Conservation (phyloP, 2,329 filamentous ascomycete species). For the Venturia aucupariae region DNA sequence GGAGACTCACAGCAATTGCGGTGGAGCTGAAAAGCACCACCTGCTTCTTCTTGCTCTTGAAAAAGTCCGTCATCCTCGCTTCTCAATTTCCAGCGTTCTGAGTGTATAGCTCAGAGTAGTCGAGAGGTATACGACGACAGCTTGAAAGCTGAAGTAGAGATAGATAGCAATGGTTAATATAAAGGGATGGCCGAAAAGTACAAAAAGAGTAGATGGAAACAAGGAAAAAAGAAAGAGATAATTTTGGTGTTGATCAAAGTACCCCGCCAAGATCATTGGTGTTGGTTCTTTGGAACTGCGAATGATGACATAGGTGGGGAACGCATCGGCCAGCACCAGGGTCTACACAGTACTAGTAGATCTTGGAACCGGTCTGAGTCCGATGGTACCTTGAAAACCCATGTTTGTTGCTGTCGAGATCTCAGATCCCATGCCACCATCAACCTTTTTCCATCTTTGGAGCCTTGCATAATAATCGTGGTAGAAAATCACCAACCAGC, state of each 20-base stretch:
- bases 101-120: background rate
- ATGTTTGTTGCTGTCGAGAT: background rate
- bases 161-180: background rate
- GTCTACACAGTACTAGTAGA: too few relatives aligned
- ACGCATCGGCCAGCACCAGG: background rate
- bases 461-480: too few relatives aligned
- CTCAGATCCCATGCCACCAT: background rate
- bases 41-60: conserved; percentile 32
- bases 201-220: background rate
- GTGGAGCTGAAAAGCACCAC: conserved; percentile 45
- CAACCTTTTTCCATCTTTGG: too few relatives aligned
- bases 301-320: conserved; percentile 4
- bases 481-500: conserved; percentile 28
- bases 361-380: background rate
- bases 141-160: background rate
- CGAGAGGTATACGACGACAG: background rate
- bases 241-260: background rate
- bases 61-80: conserved; percentile 1
- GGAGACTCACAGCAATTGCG: conserved; percentile 46
- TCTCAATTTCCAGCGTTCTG: background rate
- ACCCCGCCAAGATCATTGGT: background rate
- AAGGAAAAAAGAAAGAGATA: background rate
- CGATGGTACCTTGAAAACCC: background rate
- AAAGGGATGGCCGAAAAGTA: background rate
- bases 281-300: background rate